Percentiles rank a stretch among this genome's conserved stretches.
Evolutionary conservation across 164 flowering plant species (phyloP).

Genomic region (Vitis rotundifolia): DNA sequence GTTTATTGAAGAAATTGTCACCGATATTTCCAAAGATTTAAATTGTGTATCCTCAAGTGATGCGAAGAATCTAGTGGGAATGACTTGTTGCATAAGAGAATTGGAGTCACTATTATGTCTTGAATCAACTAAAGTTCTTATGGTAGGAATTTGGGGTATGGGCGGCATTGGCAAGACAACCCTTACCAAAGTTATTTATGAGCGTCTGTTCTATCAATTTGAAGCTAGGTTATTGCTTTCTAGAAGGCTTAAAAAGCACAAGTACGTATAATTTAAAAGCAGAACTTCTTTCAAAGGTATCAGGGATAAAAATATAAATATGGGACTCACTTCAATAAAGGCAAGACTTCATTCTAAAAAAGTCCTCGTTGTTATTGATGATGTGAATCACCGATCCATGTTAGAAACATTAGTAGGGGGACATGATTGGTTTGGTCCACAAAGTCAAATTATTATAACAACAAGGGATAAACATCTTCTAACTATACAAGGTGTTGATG

Average conservation of each 20-base stretch:
- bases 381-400: conserved; percentile 18
- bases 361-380: conserved; percentile 32
- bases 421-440: conserved; percentile 18
- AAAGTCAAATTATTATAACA: conserved; percentile 16
- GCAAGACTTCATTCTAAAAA: neutral
- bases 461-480: conserved; percentile 8
- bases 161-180: conserved; percentile 37
- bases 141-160: conserved; percentile 26
- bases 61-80: too few relatives aligned
- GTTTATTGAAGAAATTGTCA: too few relatives aligned
- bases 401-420: conserved; percentile 9
- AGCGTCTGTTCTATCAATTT: neutral
- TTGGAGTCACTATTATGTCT: too few relatives aligned
- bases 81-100: too few relatives aligned
- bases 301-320: neutral
- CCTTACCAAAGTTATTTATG: conserved; percentile 14
- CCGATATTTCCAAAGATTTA: too few relatives aligned
- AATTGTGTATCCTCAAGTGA: too few relatives aligned
- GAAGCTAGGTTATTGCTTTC: conserved; percentile 17
- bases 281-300: conserved; percentile 13
- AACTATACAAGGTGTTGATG: neutral
- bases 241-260: conserved; percentile 17
- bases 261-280: neutral
- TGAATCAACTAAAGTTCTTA: neutral
- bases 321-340: neutral